These are phyloP conservation scores for Microcera coccophila DNA, from an alignment of 2,329 filamentous ascomycete genomes.

Conservation along the genomic window DNA sequence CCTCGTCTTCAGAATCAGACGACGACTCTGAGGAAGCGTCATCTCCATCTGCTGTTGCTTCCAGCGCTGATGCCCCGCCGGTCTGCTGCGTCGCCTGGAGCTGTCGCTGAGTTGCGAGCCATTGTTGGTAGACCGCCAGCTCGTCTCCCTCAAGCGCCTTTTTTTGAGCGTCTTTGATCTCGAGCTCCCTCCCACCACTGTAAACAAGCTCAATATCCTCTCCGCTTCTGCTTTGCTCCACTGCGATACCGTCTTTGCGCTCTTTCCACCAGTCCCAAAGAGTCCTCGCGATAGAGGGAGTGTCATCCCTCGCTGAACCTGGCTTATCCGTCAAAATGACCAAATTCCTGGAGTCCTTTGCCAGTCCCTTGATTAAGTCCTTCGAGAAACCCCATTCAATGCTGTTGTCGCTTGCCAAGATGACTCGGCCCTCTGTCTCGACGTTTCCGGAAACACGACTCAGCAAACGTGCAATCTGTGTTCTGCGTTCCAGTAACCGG, in stretches of 20 bases:
- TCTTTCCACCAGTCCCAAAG: constrained; percentile 80
- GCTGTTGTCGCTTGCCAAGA: constrained; percentile 85
- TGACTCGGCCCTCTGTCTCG: constrained; percentile 60
- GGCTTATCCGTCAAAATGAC: constrained; percentile 81
- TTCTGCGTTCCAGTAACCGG: constrained; percentile 75
- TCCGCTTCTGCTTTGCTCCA: constrained; percentile 51
- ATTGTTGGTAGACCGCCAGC: constrained; percentile 81
- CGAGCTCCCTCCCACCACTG: constrained; percentile 58
- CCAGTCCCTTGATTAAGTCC: constrained; percentile 69
- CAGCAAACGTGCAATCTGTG: constrained; percentile 69
- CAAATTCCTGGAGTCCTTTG: constrained; percentile 73
- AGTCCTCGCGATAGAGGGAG: constrained; percentile 63
- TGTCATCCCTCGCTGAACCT: constrained; percentile 35
- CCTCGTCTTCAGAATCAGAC: constrained; percentile 81
- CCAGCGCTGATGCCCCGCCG: constrained; percentile 63
- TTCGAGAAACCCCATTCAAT: constrained; percentile 95
- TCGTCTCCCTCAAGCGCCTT: constrained; percentile 71
- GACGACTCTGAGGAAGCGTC: constrained; percentile 84
- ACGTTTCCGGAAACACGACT: constrained; percentile 43
- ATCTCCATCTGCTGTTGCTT: constrained; percentile 70
- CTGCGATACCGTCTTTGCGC: constrained; percentile 57
- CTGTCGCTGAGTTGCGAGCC: constrained; percentile 82
- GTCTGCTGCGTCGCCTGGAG: constrained; percentile 76
- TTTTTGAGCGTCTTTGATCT: constrained; percentile 58
- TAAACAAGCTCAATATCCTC: constrained; percentile 64